Evolutionary conservation across 345 rosid genomes (phyloP).

Genomic region (Mercurialis annua): DNA sequence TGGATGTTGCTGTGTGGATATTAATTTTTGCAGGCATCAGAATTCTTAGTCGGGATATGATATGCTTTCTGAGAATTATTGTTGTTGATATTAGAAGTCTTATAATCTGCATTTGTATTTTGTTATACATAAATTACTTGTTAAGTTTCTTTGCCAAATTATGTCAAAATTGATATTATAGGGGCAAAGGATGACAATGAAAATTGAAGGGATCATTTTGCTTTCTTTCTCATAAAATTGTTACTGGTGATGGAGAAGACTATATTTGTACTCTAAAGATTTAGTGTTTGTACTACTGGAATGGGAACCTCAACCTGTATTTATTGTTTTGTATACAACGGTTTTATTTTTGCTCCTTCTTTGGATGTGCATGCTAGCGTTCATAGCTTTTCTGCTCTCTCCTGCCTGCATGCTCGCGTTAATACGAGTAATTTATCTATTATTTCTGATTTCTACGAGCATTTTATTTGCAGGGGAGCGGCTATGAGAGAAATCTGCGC

Average conservation of each 20-base stretch:
- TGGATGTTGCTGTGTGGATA: background rate
- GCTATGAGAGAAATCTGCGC: conserved; percentile 36
- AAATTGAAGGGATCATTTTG: background rate
- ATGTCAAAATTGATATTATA: background rate
- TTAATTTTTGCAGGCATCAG: background rate
- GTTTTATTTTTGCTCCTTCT: conserved; percentile 2
- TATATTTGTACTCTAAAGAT: no score
- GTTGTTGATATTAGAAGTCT: background rate
- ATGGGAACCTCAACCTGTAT: background rate
- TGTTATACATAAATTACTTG: background rate
- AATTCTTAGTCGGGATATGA: background rate
- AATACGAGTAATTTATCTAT: background rate
- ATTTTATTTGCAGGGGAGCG: conserved; percentile 41
- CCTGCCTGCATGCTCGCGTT: background rate
- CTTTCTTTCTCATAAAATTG: background rate
- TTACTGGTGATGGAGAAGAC: background rate
- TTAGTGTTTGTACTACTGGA: background rate
- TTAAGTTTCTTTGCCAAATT: background rate
- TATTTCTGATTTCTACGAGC: conserved; percentile 1
- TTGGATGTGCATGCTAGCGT: background rate
- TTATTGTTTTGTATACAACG: background rate
- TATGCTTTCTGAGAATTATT: background rate
- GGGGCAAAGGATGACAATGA: background rate
- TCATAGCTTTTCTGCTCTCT: background rate
- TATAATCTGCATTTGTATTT: background rate